Evolutionary conservation across 331 rosid species (phyloP).

Genomic region (Acacia pycnantha): DNA sequence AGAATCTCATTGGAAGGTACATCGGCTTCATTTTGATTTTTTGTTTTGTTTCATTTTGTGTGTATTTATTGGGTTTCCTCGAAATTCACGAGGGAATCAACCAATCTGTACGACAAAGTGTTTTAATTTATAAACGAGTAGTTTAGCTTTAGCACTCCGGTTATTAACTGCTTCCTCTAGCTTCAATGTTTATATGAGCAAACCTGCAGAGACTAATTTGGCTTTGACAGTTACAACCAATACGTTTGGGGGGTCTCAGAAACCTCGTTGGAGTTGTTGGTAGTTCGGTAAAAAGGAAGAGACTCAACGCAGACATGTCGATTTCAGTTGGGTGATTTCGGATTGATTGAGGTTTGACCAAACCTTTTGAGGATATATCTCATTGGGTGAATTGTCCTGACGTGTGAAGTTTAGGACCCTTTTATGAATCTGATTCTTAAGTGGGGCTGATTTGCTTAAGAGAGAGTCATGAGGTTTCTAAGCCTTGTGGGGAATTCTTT

Average conservation of each 20-base stretch:
- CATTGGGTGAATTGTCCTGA: slow-evolving; percentile 3
- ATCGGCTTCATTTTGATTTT: background rate
- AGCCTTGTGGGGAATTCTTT: slow-evolving; percentile 87
- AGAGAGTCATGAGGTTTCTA: slow-evolving; percentile 62
- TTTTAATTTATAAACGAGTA: slow-evolving; percentile 31
- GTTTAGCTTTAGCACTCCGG: slow-evolving; percentile 41
- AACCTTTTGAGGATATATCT: slow-evolving; percentile 18
- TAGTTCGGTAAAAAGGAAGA: slow-evolving; percentile 43
- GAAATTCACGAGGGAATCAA: slow-evolving; percentile 43
- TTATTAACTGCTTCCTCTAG: slow-evolving; percentile 34
- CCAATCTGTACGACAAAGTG: slow-evolving; percentile 24
- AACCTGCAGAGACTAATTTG: slow-evolving; percentile 28
- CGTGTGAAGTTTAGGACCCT: slow-evolving; percentile 18
- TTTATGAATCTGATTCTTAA: slow-evolving; percentile 7
- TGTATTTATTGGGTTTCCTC: slow-evolving; percentile 45
- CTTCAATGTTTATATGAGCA: slow-evolving; percentile 22
- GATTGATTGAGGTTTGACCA: slow-evolving; percentile 39
- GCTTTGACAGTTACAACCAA: slow-evolving; percentile 54
- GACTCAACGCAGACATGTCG: slow-evolving; percentile 23
- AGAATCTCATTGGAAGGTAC: slow-evolving; percentile 22
- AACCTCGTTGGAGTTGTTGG: slow-evolving; percentile 39
- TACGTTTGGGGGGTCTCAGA: slow-evolving; percentile 22
- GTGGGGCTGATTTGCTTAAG: slow-evolving; percentile 27
- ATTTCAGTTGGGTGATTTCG: slow-evolving; percentile 19
- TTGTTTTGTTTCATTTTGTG: background rate